phyloP scores from a whole-genome alignment of 495 filamentous ascomycete species.

The Hyaloscypha variabilis region DNA sequence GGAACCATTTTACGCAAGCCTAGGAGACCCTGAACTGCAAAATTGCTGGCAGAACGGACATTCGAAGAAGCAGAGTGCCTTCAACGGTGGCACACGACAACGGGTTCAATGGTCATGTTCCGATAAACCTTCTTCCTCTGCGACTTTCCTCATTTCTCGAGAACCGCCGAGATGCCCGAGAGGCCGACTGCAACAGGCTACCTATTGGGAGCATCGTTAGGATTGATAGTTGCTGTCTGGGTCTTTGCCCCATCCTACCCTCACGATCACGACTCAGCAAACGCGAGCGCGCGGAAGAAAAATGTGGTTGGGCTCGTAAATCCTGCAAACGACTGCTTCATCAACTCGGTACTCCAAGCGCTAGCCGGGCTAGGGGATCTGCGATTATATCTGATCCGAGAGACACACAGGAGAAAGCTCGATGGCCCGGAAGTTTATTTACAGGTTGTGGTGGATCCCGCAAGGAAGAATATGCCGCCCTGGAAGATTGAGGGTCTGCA shows the following conservation, averaged over 20 bases:
- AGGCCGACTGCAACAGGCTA: constrained; percentile 88
- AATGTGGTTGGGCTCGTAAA: constrained; percentile 89
- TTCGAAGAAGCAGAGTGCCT: neutral
- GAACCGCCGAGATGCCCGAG: constrained; percentile 70
- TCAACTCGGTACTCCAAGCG: constrained; percentile 95
- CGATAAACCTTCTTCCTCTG: neutral
- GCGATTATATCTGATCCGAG: constrained; percentile 85
- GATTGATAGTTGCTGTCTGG: constrained; percentile 94
- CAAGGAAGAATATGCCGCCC: constrained; percentile 52
- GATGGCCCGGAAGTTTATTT: constrained; percentile 75
- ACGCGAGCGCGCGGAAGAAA: constrained; percentile 70
- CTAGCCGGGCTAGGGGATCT: constrained; percentile 94
- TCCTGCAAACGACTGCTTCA: constrained; percentile 97
- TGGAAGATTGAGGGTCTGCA: constrained; percentile 76
- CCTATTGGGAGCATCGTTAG: constrained; percentile 92
- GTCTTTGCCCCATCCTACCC: constrained; percentile 96
- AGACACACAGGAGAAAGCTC: constrained; percentile 77
- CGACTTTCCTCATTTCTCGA: constrained; percentile 6
- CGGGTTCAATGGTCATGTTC: neutral
- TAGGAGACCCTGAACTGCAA: neutral
- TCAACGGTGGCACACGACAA: neutral
- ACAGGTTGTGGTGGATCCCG: constrained; percentile 50
- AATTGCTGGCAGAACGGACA: neutral
- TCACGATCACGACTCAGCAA: constrained; percentile 74
- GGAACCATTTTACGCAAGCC: constrained; percentile 1